Percentiles rank a stretch among this genome's conserved stretches.
phyloP scores from a whole-genome alignment of 2,329 filamentous ascomycete genomes.

The Arachnopeziza araneosa region DNA sequence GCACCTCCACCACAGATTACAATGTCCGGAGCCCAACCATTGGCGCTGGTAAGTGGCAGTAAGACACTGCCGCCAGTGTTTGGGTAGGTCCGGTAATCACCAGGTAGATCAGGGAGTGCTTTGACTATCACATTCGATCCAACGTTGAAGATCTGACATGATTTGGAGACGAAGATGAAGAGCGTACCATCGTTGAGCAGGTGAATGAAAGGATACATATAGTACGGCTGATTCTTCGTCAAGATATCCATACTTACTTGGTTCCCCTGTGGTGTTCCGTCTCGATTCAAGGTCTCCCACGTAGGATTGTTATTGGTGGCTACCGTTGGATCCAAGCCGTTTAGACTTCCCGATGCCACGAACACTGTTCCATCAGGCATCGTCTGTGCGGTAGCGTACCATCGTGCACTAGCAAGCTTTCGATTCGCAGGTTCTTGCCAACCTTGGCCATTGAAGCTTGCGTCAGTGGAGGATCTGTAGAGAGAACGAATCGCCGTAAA shows the following conservation, averaged over 20 bases:
- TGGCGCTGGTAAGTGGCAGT: slow-evolving; percentile 46
- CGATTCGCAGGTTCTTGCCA: slow-evolving; percentile 51
- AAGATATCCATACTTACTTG: slow-evolving; percentile 49
- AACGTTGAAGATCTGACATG: slow-evolving; percentile 50
- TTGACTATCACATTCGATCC: slow-evolving; percentile 39
- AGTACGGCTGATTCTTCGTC: slow-evolving; percentile 53
- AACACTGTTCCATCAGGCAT: slow-evolving; percentile 52
- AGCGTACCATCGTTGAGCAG: slow-evolving; percentile 50
- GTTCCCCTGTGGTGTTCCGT: slow-evolving; percentile 41
- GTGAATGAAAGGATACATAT: slow-evolving; percentile 60
- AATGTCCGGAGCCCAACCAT: slow-evolving; percentile 47
- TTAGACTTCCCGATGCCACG: slow-evolving; percentile 54
- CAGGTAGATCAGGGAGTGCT: slow-evolving; percentile 46
- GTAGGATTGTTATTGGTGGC: slow-evolving; percentile 57
- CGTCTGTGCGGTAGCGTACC: slow-evolving; percentile 56
- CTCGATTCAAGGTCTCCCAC: slow-evolving; percentile 50
- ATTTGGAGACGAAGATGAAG: slow-evolving; percentile 52
- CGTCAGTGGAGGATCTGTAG: slow-evolving; percentile 40
- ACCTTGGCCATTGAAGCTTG: slow-evolving; percentile 39
- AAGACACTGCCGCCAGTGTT: slow-evolving; percentile 55
- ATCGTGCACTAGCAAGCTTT: slow-evolving; percentile 47
- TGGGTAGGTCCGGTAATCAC: slow-evolving; percentile 53
- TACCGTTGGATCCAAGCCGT: slow-evolving; percentile 49
- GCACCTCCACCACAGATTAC: slow-evolving; percentile 55
- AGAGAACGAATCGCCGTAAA: slow-evolving; percentile 53